Base-by-base conservation (phyloP, 805 yeast genomes). In the Spathaspora boniae region DNA sequence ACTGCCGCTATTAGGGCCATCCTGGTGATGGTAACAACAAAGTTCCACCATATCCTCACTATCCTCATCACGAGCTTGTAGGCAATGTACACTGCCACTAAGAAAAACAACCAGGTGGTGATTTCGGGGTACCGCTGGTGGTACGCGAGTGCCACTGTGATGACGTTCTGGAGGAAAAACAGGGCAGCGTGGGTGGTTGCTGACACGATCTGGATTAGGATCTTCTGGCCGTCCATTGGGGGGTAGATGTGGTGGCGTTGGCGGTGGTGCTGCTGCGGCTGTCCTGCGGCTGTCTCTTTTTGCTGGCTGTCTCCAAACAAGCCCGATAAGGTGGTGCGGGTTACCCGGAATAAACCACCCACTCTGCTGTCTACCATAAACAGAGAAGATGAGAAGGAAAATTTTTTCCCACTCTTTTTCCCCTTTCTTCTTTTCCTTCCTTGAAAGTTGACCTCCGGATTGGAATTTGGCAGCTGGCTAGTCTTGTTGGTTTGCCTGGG, bases 391-490 rank as follows among this genome's bases (percentile, higher is more conserved):
- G n/a, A n/a, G n/a, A n/a, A n/a, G n/a, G 37, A 33, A 27, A 21
- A 27, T 29, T 36, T 32, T 21, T 35, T 29, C 8, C 32, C 27
- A 17, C 16, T 20, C 15, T 27, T n/a, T 18, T 16, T 18, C 15
- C 12, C 19, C 21, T 15, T 32, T 12, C 19, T 23, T 33, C 37
- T 37, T 48, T 47, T 43, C 38, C 40, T 43, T 47, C 44, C 44
- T 46, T 45, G 67, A 62, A 63, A 62, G 68, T 63, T 61, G 65
- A 45, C 62, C 60, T 51, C 68, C 68, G 56, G 50, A 46, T 45
- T 41, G 53, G 51, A 50, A 53, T 54, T 47, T 53, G 63, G 54
- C 62, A 50, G 44, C 34, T 44, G 33, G 44, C 49, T 43, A 50
- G 62, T 42, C 41, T 40, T 18, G 17, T n/a, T n/a, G n/a, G n/a